phyloP scores from a whole-genome alignment of 192 early-diverging fungal genomes.

The Mortierella alpina region DNA sequence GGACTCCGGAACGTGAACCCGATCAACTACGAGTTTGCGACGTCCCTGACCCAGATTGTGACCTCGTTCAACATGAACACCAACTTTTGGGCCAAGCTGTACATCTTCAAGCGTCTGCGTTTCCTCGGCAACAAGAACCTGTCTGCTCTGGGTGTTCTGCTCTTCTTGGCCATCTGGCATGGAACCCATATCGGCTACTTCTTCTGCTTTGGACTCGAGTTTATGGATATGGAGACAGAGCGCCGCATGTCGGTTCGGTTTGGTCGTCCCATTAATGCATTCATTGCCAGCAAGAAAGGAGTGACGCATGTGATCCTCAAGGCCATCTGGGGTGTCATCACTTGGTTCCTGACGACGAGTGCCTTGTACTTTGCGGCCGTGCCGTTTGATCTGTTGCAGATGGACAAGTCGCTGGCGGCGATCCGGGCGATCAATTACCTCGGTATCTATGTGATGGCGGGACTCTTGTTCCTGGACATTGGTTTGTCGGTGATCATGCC shows the following conservation, averaged over 20 bases:
- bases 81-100: conserved; percentile 71
- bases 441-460: conserved; percentile 40
- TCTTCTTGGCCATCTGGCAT: conserved; percentile 74
- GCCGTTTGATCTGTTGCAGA: conserved; percentile 61
- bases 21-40: conserved; percentile 63
- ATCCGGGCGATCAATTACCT: conserved; percentile 27
- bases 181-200: conserved; percentile 70
- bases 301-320: conserved; percentile 5
- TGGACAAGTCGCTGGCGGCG: conserved; percentile 39
- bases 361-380: conserved; percentile 62
- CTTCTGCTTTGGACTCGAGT: conserved; percentile 67
- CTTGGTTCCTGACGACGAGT: conserved; percentile 58
- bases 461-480: conserved; percentile 25
- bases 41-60: conserved; percentile 64
- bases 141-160: conserved; percentile 56
- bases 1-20: conserved; percentile 66
- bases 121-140: conserved; percentile 68
- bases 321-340: conserved; percentile 38
- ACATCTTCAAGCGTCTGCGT: conserved; percentile 68
- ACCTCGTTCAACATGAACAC: conserved; percentile 73
- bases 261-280: conserved; percentile 40
- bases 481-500: conserved; percentile 35
- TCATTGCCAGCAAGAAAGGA: conserved; percentile 38
- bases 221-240: conserved; percentile 65
- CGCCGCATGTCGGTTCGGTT: conserved; percentile 43